Conservation (phyloP, 2,329 filamentous ascomycete species). For the Pestalotiopsis sp. region DNA sequence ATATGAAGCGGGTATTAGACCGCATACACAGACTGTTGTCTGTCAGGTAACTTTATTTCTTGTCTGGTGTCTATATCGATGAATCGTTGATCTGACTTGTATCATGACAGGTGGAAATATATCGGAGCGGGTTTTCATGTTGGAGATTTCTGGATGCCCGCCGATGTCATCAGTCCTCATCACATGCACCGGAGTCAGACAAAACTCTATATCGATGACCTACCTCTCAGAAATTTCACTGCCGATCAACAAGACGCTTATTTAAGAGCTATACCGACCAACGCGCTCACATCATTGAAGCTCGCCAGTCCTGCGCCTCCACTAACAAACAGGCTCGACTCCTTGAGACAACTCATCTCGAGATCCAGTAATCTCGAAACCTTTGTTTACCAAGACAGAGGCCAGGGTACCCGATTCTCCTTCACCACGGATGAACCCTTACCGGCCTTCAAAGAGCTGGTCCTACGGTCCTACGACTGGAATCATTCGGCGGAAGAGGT, state of each 20-base stretch:
- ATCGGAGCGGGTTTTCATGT: conserved; percentile 32
- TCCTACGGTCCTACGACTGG: conserved; percentile 53
- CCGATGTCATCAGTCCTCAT: conserved; percentile 38
- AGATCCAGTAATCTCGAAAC: conserved; percentile 36
- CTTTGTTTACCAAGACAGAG: conserved; percentile 47
- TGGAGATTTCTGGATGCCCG: conserved; percentile 38
- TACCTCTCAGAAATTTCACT: conserved; percentile 42
- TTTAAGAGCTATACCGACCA: conserved; percentile 41
- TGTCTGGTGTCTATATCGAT: no score
- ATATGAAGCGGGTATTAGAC: conserved; percentile 38
- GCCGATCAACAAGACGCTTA: conserved; percentile 38
- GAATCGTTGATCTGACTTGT: background rate
- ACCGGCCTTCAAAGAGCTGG: conserved; percentile 44
- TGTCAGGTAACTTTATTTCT: conserved; percentile 37
- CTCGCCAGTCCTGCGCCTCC: conserved; percentile 42
- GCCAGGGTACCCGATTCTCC: conserved; percentile 47
- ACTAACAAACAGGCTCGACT: conserved; percentile 42
- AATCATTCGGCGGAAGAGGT: conserved; percentile 42
- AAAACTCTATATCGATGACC: conserved; percentile 42
- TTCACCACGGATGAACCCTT: conserved; percentile 44
- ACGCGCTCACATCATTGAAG: conserved; percentile 42
- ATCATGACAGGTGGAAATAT: conserved; percentile 41
- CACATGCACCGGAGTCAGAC: conserved; percentile 32
- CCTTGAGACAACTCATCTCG: conserved; percentile 46
- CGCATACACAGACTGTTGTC: conserved; percentile 39